Base-by-base conservation (phyloP, 345 rosid genomes). In the Adansonia digitata region DNA sequence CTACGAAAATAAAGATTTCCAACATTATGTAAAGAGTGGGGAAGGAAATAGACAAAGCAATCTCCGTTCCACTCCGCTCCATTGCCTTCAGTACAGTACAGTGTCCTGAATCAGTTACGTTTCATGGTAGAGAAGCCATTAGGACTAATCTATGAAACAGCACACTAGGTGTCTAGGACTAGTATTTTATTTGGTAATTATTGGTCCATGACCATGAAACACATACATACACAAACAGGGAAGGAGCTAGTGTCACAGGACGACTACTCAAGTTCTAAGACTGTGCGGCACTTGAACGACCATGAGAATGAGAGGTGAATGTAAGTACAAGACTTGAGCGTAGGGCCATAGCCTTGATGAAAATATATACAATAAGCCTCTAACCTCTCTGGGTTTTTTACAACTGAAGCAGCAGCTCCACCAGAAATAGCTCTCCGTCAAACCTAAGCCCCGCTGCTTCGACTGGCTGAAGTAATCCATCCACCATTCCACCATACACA, bases 401-500 rank as follows among this genome's bases (percentile, higher is more conserved):
- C 77, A 77, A 78, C 83, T 68, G 81, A 77, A 86, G 88, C 71
- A 83, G 62, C 75, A 90, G 88, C 66, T 91, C 95, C 46, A 89
- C 88, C 42, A 91, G 81, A 68, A 91, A 90, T 37, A 91, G 89
- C 84, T 93, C 97, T 27, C 91, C 93, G 26, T 91, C 91, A 43
- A 95, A 95, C 74, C 86, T 69, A 72, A 95, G 80, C 71, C 91
- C 94, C 14, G 84, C 72, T 14, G 86, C 14, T 55, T 84, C 98
- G 18, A 74, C 84, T 56, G 88, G 88, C 34, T 87, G 90, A 80
- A 77, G 73, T 39, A 81, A 35, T 48, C 92, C 97, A 77, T 95
- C 90, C 15, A 90, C 91, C 99, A 92, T 95, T 46, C 99, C 99
- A 1, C 99, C 99, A 74, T 83, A 90, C 75, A 93, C 84, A 74